phyloP scores from a whole-genome alignment of 495 filamentous ascomycete species.

The Lepidopterella palustris region DNA sequence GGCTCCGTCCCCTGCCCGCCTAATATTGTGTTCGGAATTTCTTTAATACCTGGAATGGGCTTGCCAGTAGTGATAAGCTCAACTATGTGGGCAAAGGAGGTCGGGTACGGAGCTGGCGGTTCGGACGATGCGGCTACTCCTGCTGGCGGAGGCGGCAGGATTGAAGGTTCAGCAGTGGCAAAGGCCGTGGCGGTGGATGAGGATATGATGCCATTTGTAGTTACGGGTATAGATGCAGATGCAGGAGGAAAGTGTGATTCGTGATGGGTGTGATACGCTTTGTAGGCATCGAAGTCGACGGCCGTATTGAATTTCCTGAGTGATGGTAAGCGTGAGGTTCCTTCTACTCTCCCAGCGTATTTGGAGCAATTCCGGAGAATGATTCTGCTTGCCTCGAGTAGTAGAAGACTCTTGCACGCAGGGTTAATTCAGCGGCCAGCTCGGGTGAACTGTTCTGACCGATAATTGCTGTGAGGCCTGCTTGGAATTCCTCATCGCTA shows the following conservation, averaged over 20 bases:
- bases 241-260: background rate
- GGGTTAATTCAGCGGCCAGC: conserved; percentile 39
- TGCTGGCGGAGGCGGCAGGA: conserved; percentile 6
- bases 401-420: conserved; percentile 46
- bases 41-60: conserved; percentile 79
- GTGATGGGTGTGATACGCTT: conserved; percentile 28
- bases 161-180: background rate
- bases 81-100: conserved; percentile 81
- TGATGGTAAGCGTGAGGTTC: background rate
- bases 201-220: background rate
- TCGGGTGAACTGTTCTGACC: conserved; percentile 39
- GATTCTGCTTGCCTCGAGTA: conserved; percentile 27
- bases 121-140: conserved; percentile 8
- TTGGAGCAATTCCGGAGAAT: background rate
- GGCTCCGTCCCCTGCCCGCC: conserved; percentile 54
- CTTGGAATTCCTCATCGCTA: conserved; percentile 49
- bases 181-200: background rate
- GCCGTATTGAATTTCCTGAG: conserved; percentile 33
- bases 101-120: conserved; percentile 58
- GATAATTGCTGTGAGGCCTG: conserved; percentile 41
- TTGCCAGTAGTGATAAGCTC: conserved; percentile 79
- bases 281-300: conserved; percentile 41
- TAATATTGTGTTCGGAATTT: conserved; percentile 80
- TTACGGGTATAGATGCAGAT: too few species aligned
- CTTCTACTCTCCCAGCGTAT: background rate